A percentile compares a stretch with the other conserved stretches of the same genome.
Conservation (phyloP, 2,329 filamentous ascomycete species). For the Paraphoma chrysanthemicola region DNA sequence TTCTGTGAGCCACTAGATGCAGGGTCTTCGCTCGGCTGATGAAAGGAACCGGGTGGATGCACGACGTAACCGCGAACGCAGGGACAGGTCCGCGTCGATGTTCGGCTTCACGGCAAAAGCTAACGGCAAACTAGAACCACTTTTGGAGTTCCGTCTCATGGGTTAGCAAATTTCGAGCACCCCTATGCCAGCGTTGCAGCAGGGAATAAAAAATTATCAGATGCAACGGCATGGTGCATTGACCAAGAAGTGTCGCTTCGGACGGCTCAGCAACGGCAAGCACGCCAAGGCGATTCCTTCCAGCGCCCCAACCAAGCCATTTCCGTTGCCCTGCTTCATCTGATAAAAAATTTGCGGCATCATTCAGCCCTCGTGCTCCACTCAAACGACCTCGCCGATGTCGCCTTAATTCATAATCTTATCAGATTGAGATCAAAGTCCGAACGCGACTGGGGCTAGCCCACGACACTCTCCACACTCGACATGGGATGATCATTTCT, state of each 20-base stretch:
- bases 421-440: conserved; percentile 33
- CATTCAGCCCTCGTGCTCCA: conserved; percentile 4
- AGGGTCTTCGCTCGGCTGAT: conserved; percentile 1
- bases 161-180: background rate
- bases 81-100: background rate
- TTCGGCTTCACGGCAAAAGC: background rate
- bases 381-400: conserved; percentile 17
- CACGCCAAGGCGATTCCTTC: conserved; percentile 18
- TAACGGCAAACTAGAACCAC: background rate
- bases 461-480: conserved; percentile 5
- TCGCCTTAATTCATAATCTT: conserved; percentile 27
- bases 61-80: background rate
- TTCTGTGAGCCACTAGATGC: conserved; percentile 8
- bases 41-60: background rate
- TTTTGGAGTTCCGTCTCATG: background rate
- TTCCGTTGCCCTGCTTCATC: conserved; percentile 19
- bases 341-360: conserved; percentile 29
- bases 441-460: conserved; percentile 5
- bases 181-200: conserved; percentile 1
- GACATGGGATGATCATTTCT: conserved; percentile 21
- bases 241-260: background rate
- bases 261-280: background rate
- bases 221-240: background rate
- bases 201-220: conserved; percentile 8
- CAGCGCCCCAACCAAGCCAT: conserved; percentile 11